Evolutionary conservation across 352 stramenopile species (phyloP).

Genomic region (Pythium vanterpoolii): DNA sequence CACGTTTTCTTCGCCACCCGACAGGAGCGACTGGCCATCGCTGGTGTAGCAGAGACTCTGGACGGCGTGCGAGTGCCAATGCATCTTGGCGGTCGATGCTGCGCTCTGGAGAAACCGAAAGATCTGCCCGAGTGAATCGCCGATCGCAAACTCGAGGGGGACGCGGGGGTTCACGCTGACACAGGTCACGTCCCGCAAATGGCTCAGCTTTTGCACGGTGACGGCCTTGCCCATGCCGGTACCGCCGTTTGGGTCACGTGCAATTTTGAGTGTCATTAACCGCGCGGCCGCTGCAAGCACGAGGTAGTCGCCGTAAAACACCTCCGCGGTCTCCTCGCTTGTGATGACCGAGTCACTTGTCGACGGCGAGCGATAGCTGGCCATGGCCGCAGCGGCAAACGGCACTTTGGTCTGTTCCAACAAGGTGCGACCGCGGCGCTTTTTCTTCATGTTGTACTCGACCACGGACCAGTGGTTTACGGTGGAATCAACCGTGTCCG

Average conservation of each 20-base stretch:
- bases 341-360: neutral
- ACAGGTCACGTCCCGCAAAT: slow-evolving; percentile 54
- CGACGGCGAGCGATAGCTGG: slow-evolving; percentile 40
- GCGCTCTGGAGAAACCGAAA: slow-evolving; percentile 39
- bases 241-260: slow-evolving; percentile 29
- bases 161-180: slow-evolving; percentile 46
- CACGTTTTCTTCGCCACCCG: slow-evolving; percentile 83
- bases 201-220: slow-evolving; percentile 37
- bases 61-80: slow-evolving; percentile 87
- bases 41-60: slow-evolving; percentile 65
- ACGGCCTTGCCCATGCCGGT: slow-evolving; percentile 28
- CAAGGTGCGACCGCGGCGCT: slow-evolving; percentile 40
- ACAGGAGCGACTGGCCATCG: slow-evolving; percentile 77
- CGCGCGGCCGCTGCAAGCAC: slow-evolving; percentile 36
- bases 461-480: slow-evolving; percentile 48
- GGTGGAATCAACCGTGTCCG: neutral
- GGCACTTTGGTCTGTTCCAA: slow-evolving; percentile 40
- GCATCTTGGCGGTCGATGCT: slow-evolving; percentile 51
- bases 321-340: neutral
- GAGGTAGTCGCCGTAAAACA: slow-evolving; percentile 45
- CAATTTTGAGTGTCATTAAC: slow-evolving; percentile 43
- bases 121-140: slow-evolving; percentile 64
- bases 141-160: slow-evolving; percentile 56
- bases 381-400: slow-evolving; percentile 50
- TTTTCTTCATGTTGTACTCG: slow-evolving; percentile 77